A percentile compares a stretch with the other conserved stretches of the same genome.
phyloP scores from a whole-genome alignment of 495 filamentous ascomycete genomes.

The Achaetomiella virescens region DNA sequence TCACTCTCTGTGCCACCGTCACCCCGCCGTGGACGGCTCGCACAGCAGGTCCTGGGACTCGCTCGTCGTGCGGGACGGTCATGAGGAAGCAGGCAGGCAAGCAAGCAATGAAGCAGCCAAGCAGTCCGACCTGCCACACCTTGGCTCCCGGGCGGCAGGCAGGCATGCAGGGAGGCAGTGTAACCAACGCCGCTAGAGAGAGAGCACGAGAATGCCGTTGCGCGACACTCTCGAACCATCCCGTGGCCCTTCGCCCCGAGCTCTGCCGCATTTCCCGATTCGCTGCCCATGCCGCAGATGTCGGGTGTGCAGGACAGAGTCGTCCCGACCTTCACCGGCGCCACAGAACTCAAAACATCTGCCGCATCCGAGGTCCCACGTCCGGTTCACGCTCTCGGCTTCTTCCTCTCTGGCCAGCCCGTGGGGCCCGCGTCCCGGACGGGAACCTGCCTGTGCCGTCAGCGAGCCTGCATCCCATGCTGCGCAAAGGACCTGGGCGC shows the following conservation, averaged over 20 bases:
- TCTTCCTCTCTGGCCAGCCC: too few species aligned
- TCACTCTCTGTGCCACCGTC: too few species aligned
- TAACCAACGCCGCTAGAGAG: neutral
- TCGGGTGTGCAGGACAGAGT: constrained; percentile 3
- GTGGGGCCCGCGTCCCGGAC: too few species aligned
- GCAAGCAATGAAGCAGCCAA: neutral
- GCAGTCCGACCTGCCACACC: neutral
- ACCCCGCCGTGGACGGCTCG: neutral
- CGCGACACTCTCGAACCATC: neutral
- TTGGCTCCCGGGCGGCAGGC: neutral
- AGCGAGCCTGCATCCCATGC: constrained; percentile 6
- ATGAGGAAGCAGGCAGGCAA: too few species aligned
- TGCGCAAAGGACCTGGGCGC: neutral
- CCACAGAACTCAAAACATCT: neutral
- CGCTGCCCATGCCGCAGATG: neutral
- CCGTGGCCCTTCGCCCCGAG: neutral
- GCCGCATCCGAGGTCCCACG: constrained; percentile 4
- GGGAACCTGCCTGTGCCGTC: constrained; percentile 7
- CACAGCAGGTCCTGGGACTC: neutral
- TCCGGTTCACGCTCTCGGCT: constrained; percentile 8
- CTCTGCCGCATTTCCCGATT: constrained; percentile 6
- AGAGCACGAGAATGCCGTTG: neutral
- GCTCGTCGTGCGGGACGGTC: too few species aligned
- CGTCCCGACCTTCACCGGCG: constrained; percentile 6
- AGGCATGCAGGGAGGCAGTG: too few species aligned